Conservation (phyloP, 192 early-diverging fungal genomes). For the Coemansia guatemalensis region DNA sequence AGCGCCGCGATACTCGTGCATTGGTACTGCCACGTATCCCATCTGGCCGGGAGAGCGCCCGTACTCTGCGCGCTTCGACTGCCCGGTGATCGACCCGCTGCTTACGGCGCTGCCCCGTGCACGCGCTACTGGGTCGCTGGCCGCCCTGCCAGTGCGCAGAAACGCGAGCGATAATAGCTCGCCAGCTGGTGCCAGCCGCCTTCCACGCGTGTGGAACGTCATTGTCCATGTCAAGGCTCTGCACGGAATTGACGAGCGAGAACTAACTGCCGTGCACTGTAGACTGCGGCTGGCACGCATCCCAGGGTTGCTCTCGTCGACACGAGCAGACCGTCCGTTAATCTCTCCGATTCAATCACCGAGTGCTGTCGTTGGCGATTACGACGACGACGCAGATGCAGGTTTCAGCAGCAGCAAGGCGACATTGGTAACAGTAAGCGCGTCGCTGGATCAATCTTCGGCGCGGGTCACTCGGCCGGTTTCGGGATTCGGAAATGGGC, state of each 20-base stretch:
- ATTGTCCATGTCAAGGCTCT: conserved; percentile 40
- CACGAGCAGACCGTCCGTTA: conserved; percentile 4
- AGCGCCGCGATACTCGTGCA: conserved; percentile 39
- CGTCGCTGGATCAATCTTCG: conserved; percentile 16
- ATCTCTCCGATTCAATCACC: conserved; percentile 16
- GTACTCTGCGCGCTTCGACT: conserved; percentile 21
- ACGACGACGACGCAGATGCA: too few species aligned
- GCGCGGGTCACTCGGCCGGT: conserved; percentile 20
- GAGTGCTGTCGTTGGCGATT: background rate
- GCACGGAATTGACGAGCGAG: conserved; percentile 31
- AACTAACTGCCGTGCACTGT: conserved; percentile 45
- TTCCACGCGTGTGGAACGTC: conserved; percentile 27
- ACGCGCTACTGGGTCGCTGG: conserved; percentile 27
- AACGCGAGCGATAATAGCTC: too few species aligned
- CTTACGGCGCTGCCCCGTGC: conserved; percentile 40
- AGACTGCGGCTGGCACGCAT: conserved; percentile 34
- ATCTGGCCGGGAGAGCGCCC: conserved; percentile 43
- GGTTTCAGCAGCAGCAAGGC: too few species aligned
- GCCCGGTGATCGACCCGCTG: conserved; percentile 32
- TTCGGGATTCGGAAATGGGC: conserved; percentile 37
- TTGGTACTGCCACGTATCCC: conserved; percentile 37
- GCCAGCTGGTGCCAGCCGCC: too few species aligned
- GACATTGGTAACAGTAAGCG: conserved; percentile 18
- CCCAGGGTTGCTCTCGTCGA: conserved; percentile 18
- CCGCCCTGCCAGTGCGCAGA: conserved; percentile 31